Conservation (phyloP, 202 grass and related monocot genomes). For the Zoysia matrella region DNA sequence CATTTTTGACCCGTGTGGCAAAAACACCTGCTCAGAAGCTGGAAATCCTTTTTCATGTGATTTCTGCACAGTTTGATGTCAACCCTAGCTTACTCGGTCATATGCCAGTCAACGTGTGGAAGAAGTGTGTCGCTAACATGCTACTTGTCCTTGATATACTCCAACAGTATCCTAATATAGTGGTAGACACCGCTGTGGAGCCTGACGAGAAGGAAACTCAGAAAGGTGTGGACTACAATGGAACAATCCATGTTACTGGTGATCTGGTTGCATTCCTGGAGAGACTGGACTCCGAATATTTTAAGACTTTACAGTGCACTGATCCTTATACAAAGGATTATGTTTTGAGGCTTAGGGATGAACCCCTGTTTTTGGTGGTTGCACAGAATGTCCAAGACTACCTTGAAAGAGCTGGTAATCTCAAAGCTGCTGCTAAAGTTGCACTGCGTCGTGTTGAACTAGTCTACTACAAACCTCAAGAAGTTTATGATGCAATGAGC, state of each 20-base stretch:
- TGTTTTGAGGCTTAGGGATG: conserved; percentile 82
- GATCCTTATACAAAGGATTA: conserved; percentile 88
- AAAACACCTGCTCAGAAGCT: conserved; percentile 98
- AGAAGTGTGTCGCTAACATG: conserved; percentile 86
- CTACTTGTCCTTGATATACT: conserved; percentile 91
- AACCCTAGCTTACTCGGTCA: conserved; percentile 94
- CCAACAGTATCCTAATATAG: conserved; percentile 85
- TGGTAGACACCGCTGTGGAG: conserved; percentile 74
- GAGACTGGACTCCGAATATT: conserved; percentile 90
- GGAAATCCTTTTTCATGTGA: conserved; percentile 84
- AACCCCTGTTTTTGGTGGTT: conserved; percentile 71
- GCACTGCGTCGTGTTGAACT: conserved; percentile 70
- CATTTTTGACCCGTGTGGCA: conserved; percentile 80
- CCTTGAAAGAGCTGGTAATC: conserved; percentile 56
- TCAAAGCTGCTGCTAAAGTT: conserved; percentile 76
- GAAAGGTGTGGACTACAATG: conserved; percentile 69
- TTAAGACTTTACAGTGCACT: conserved; percentile 80
- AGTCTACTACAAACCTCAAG: conserved; percentile 87
- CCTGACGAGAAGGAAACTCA: conserved; percentile 84
- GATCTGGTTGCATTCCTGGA: conserved; percentile 93
- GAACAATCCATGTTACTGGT: conserved; percentile 72
- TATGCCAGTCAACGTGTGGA: conserved; percentile 92
- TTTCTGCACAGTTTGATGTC: conserved; percentile 96
- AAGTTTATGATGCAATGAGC: conserved; percentile 89
- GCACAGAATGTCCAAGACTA: conserved; percentile 76